Evolutionary conservation across 768 basidiomycete genomes (phyloP).

Genomic region (Pisolithus microcarpus): DNA sequence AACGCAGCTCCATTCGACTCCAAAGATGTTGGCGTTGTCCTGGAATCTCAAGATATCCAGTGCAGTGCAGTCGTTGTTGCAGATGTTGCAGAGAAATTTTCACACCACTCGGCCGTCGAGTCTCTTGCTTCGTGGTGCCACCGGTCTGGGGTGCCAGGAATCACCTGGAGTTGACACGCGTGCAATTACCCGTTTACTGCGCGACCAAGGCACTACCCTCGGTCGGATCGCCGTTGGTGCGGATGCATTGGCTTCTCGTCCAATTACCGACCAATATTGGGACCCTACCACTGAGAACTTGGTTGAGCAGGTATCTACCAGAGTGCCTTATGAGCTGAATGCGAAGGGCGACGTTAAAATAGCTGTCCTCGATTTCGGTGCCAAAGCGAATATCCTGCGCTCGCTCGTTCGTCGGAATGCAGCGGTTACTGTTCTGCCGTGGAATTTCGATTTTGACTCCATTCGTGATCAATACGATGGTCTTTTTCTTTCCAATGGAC

Average conservation of each 20-base stretch:
- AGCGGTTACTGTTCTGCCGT: conserved; percentile 90
- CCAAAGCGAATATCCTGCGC: conserved; percentile 95
- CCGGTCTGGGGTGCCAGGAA: conserved; percentile 82
- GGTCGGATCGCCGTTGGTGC: conserved; percentile 82
- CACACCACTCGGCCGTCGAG: conserved; percentile 91
- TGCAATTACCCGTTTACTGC: conserved; percentile 86
- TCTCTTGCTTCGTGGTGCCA: conserved; percentile 90
- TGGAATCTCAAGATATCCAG: conserved; percentile 86
- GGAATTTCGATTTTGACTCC: conserved; percentile 95
- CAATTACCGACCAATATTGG: conserved; percentile 73
- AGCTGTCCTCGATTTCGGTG: conserved; percentile 94
- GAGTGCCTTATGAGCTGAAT: conserved; percentile 77
- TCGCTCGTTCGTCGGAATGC: conserved; percentile 88
- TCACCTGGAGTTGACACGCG: conserved; percentile 98
- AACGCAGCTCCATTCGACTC: conserved; percentile 69
- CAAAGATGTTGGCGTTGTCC: conserved; percentile 75
- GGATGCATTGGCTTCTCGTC: conserved; percentile 55
- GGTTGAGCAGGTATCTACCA: conserved; percentile 89
- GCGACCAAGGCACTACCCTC: conserved; percentile 95
- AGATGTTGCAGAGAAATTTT: conserved; percentile 91
- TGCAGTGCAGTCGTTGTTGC: conserved; percentile 90
- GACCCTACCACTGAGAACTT: conserved; percentile 90
- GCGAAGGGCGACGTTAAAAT: conserved; percentile 82
- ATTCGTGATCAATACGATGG: conserved; percentile 90
- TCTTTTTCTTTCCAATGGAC: conserved; percentile 93